phyloP scores from a whole-genome alignment of 2,329 filamentous ascomycete genomes.

The Hypomyces rosellus region DNA sequence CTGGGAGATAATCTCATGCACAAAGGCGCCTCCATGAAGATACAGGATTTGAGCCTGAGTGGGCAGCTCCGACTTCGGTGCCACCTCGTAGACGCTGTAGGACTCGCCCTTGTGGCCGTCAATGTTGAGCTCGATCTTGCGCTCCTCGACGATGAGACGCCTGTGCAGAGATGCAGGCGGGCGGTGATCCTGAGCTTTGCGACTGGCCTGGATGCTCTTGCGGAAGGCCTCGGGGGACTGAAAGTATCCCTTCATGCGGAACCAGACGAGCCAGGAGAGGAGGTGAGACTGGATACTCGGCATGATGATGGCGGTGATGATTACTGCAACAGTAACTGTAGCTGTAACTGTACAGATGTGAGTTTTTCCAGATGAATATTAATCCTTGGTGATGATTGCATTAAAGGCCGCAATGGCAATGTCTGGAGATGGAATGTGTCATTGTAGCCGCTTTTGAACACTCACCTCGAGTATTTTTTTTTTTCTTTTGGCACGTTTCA shows the following conservation, averaged over 20 bases:
- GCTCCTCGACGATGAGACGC: constrained; percentile 21
- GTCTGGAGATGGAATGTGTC: too few relatives aligned
- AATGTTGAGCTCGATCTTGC: constrained; percentile 3
- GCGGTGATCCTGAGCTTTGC: constrained; percentile 14
- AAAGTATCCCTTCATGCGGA: constrained; percentile 20
- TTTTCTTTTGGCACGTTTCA: too few relatives aligned
- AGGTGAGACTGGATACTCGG: constrained; percentile 21
- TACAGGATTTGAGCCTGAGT: constrained; percentile 24
- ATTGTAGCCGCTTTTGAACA: too few relatives aligned
- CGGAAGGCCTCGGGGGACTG: constrained; percentile 19
- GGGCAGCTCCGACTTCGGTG: constrained; percentile 24
- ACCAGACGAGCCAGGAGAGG: constrained; percentile 23
- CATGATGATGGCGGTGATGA: not conserved
- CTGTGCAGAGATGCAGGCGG: constrained; percentile 21
- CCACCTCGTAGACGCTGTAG: constrained; percentile 23
- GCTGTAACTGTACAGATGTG: too few relatives aligned
- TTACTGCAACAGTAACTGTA: too few relatives aligned
- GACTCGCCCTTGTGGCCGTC: constrained; percentile 7
- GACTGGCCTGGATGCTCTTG: constrained; percentile 18
- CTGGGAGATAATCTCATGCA: constrained; percentile 22
- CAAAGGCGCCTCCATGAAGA: constrained; percentile 25
- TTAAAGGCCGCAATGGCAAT: too few relatives aligned
- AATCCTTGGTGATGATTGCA: too few relatives aligned
- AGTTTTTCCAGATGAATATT: too few relatives aligned
- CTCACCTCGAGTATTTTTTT: too few relatives aligned